Percentiles rank a stretch among this genome's conserved stretches.
Conservation (phyloP, 306 rosid species). For the Prunus kanzakura region DNA sequence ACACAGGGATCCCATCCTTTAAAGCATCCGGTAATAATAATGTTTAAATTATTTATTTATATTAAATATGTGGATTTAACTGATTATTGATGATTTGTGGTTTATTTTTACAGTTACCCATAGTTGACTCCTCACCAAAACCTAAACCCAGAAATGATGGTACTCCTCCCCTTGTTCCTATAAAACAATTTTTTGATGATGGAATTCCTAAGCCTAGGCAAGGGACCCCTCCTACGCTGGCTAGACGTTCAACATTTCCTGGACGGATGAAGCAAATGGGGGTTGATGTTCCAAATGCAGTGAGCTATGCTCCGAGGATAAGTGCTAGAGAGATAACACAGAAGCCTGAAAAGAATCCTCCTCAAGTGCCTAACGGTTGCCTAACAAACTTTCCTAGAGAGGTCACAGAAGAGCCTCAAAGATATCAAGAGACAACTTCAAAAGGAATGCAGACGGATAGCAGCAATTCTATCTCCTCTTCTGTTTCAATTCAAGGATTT, state of each 20-base stretch:
- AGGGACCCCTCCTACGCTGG: slow-evolving; percentile 75
- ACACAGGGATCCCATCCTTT: slow-evolving; percentile 49
- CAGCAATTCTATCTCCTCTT: slow-evolving; percentile 74
- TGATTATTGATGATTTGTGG: neutral
- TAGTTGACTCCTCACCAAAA: slow-evolving; percentile 62
- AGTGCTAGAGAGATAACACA: slow-evolving; percentile 44
- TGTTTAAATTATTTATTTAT: slow-evolving; percentile 9
- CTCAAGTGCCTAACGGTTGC: slow-evolving; percentile 43
- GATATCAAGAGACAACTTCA: slow-evolving; percentile 46
- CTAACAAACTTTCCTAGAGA: slow-evolving; percentile 39
- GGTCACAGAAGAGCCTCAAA: slow-evolving; percentile 41
- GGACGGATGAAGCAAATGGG: slow-evolving; percentile 58
- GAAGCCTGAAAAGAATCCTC: slow-evolving; percentile 45
- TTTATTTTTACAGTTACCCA: slow-evolving; percentile 46
- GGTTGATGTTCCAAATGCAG: slow-evolving; percentile 51
- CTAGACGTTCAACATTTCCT: slow-evolving; percentile 58
- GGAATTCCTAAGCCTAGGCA: slow-evolving; percentile 70
- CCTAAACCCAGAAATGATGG: slow-evolving; percentile 58
- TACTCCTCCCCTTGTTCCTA: slow-evolving; percentile 49
- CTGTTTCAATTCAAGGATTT: slow-evolving; percentile 76
- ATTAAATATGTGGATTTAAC: neutral
- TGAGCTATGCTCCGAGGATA: slow-evolving; percentile 33
- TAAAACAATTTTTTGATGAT: slow-evolving; percentile 66
- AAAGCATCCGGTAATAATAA: slow-evolving; percentile 66
- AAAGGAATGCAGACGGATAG: slow-evolving; percentile 72